Percentiles rank a stretch among this genome's conserved stretches.
phyloP scores from a whole-genome alignment of 73 alveolate genomes.

The Tetrahymena elliotti region DNA sequence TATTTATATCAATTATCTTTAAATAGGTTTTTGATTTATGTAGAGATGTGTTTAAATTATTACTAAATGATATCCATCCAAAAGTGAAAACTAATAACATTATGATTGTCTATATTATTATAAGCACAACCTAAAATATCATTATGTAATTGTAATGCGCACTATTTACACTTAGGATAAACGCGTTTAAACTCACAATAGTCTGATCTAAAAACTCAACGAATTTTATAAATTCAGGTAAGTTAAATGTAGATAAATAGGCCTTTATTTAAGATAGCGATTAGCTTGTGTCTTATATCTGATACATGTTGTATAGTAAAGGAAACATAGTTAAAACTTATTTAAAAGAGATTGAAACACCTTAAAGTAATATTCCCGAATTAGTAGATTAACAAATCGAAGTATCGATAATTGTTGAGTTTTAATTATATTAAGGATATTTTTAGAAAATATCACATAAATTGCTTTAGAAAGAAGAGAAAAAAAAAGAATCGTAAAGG shows the following conservation, averaged over 20 bases:
- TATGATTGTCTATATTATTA: not conserved
- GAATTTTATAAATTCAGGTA: not conserved
- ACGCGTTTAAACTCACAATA: not conserved
- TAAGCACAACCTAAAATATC: not conserved
- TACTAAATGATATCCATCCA: not conserved
- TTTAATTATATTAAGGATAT: not conserved
- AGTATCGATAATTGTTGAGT: not conserved
- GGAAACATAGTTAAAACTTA: not conserved
- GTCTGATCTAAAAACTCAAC: not conserved
- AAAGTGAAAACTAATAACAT: not conserved
- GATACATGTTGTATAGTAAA: not conserved
- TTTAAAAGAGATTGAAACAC: not conserved
- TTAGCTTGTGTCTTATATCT: not conserved
- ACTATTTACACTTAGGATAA: not conserved
- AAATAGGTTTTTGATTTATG: not conserved
- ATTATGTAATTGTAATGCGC: not conserved
- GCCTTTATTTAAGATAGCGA: not conserved
- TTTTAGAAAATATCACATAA: not conserved
- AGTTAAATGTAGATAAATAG: not conserved
- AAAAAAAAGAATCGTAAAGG: not conserved
- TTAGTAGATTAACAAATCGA: not conserved
- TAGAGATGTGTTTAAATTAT: not conserved
- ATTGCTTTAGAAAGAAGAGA: not conserved
- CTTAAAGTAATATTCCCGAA: not conserved
- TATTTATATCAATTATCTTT: not conserved